Evolutionary conservation across 768 basidiomycete species (phyloP).

Genomic region (Termitomyces sp.): DNA sequence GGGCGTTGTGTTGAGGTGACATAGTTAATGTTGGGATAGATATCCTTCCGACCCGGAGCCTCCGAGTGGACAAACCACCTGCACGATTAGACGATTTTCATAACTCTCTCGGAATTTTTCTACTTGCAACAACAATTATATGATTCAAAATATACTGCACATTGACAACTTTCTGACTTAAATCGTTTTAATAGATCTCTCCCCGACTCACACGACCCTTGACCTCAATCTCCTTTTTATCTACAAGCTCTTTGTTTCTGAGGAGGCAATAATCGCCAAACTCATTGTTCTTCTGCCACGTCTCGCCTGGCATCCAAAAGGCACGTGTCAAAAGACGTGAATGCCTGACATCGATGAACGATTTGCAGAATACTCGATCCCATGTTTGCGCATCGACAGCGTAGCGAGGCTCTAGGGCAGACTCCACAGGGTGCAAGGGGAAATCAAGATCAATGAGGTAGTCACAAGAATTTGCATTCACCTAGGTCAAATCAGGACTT

Average conservation of each 20-base stretch:
- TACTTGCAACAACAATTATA: not conserved
- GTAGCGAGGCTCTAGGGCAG: constrained; percentile 76
- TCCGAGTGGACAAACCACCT: not conserved
- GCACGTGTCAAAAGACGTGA: constrained; percentile 70
- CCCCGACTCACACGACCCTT: constrained; percentile 11
- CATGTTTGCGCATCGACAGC: constrained; percentile 58
- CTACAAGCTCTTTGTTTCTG: constrained; percentile 46
- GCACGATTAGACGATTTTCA: too few relatives aligned
- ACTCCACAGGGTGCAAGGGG: constrained; percentile 55
- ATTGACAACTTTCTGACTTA: not conserved
- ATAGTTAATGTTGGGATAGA: not conserved
- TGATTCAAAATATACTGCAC: not conserved
- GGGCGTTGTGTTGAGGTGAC: not conserved
- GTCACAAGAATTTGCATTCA: constrained; percentile 68
- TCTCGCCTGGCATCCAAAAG: constrained; percentile 72
- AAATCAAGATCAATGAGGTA: constrained; percentile 91
- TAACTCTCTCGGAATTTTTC: not conserved
- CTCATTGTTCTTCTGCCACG: constrained; percentile 64
- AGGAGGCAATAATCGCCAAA: constrained; percentile 93
- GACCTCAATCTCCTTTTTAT: constrained; percentile 27
- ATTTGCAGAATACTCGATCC: constrained; percentile 76
- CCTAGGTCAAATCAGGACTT: constrained; percentile 34
- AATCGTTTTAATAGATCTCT: constrained; percentile 2
- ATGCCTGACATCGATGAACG: constrained; percentile 79
- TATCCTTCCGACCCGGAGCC: not conserved